Percentiles rank a stretch among this genome's conserved stretches.
phyloP scores from a whole-genome alignment of 2,329 filamentous ascomycete species.

The Colletotrichum chlorophyti region DNA sequence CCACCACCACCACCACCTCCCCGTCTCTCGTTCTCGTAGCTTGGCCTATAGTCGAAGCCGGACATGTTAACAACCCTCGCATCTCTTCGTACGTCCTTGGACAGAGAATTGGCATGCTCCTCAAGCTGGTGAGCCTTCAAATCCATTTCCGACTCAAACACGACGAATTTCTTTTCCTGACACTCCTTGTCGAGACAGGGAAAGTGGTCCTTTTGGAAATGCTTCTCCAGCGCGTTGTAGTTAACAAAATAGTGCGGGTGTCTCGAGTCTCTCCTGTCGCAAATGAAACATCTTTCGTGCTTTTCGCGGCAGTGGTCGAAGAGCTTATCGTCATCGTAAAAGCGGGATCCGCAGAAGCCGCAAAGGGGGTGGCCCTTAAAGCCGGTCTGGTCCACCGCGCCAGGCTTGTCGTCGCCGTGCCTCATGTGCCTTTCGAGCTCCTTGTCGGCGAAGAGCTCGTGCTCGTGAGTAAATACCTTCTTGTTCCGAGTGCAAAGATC shows the following conservation, averaged over 20 bases:
- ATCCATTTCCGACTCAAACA: constrained; percentile 94
- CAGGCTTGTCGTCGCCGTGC: constrained; percentile 88
- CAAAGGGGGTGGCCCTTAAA: constrained; percentile 97
- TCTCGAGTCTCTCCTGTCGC: constrained; percentile 73
- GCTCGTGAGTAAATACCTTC: constrained; percentile 98
- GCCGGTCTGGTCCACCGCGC: constrained; percentile 88
- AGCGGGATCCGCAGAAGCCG: constrained; percentile 87
- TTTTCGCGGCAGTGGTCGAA: constrained; percentile 92
- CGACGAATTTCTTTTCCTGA: constrained; percentile 95
- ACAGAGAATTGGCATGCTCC: constrained; percentile 78
- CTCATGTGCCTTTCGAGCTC: constrained; percentile 89
- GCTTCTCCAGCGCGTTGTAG: constrained; percentile 84
- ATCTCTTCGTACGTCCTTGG: constrained; percentile 84
- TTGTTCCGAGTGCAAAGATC: constrained; percentile 92
- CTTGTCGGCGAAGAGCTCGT: constrained; percentile 84
- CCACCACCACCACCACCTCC: constrained; percentile 54
- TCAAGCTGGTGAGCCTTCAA: constrained; percentile 91
- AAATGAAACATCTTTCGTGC: constrained; percentile 95
- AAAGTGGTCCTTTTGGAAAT: constrained; percentile 89
- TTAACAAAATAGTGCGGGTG: constrained; percentile 91
- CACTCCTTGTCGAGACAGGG: constrained; percentile 86
- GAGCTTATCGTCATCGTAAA: constrained; percentile 95
- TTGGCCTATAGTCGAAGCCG: constrained; percentile 78
- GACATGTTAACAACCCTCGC: constrained; percentile 87
- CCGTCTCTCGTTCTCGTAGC: constrained; percentile 70